phyloP scores from a whole-genome alignment of 2,329 filamentous ascomycete species.

The Chaetomiaceae sp. region DNA sequence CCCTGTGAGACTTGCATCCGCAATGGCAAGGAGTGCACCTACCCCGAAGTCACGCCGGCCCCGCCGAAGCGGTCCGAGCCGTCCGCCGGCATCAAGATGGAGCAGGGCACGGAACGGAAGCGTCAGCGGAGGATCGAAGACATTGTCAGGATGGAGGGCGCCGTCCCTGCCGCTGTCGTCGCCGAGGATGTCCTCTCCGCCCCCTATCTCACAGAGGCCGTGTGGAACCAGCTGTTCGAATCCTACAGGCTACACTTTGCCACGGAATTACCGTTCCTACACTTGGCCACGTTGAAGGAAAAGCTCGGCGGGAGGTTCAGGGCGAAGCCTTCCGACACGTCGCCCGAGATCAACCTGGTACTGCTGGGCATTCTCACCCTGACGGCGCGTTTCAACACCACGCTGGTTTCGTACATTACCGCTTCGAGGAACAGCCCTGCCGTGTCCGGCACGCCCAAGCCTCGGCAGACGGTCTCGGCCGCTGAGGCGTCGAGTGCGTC shows the following conservation, averaged over 20 bases:
- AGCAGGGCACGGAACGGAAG: slow-evolving; percentile 48
- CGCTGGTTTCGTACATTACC: slow-evolving; percentile 51
- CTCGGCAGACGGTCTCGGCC: slow-evolving; percentile 33
- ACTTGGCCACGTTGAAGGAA: slow-evolving; percentile 59
- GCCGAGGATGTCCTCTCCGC: slow-evolving; percentile 59
- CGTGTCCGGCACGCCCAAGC: slow-evolving; percentile 30
- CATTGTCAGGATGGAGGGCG: slow-evolving; percentile 36
- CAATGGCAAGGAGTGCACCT: slow-evolving; percentile 67
- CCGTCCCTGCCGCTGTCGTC: slow-evolving; percentile 33
- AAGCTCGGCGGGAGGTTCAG: slow-evolving; percentile 42
- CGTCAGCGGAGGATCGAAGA: slow-evolving; percentile 43
- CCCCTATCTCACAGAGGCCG: slow-evolving; percentile 55
- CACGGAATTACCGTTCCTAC: slow-evolving; percentile 67
- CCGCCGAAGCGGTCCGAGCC: slow-evolving; percentile 42
- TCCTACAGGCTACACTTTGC: slow-evolving; percentile 69
- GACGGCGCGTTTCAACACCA: slow-evolving; percentile 63
- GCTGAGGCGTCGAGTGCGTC: slow-evolving; percentile 53
- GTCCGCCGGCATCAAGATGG: slow-evolving; percentile 35
- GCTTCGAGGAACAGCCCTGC: slow-evolving; percentile 34
- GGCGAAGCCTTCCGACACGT: slow-evolving; percentile 34
- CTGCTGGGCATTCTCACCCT: slow-evolving; percentile 64
- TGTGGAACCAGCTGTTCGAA: slow-evolving; percentile 67
- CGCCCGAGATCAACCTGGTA: slow-evolving; percentile 52
- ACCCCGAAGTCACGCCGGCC: slow-evolving; percentile 50
- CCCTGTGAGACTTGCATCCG: slow-evolving; percentile 72